Percentiles rank a stretch among this genome's conserved stretches.
These are phyloP conservation scores for Phaeodactylum tricornutum DNA, from an alignment of 108 stramenopile genomes.

Conservation along the genomic window DNA sequence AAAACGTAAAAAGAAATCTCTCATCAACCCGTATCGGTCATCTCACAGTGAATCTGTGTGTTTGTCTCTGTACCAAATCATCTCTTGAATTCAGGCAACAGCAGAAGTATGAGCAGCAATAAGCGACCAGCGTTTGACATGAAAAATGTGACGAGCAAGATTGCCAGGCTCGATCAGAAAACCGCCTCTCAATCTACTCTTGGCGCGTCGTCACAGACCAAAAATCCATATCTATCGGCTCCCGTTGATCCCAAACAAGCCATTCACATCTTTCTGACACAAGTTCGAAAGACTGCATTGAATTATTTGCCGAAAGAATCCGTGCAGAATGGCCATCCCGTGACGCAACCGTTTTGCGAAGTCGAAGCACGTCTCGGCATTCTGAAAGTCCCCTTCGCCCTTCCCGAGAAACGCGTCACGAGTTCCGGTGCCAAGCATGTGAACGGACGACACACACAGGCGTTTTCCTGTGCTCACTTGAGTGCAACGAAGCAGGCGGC, in stretches of 20 bases:
- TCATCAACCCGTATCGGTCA: too few species aligned
- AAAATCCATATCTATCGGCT: constrained; percentile 46
- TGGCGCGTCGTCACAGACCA: background rate
- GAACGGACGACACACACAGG: constrained; percentile 26
- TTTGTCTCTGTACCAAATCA: too few species aligned
- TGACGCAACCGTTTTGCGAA: constrained; percentile 47
- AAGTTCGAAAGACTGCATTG: constrained; percentile 47
- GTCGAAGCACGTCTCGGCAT: constrained; percentile 74
- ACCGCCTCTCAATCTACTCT: constrained; percentile 5
- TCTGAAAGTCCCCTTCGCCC: constrained; percentile 40
- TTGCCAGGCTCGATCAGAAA: constrained; percentile 23
- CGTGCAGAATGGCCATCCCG: constrained; percentile 15
- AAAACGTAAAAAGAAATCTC: too few species aligned
- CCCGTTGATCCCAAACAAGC: constrained; percentile 63
- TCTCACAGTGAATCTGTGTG: too few species aligned
- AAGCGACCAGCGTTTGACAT: too few species aligned
- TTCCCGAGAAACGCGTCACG: constrained; percentile 41
- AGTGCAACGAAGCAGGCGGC: constrained; percentile 10
- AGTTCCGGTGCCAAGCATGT: constrained; percentile 55
- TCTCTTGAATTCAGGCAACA: too few species aligned
- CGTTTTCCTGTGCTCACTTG: constrained; percentile 45
- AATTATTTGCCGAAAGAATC: constrained; percentile 15
- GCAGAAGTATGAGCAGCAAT: too few species aligned
- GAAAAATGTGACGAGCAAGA: constrained; percentile 17
- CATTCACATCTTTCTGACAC: constrained; percentile 50